A percentile compares a stretch with the other conserved stretches of the same genome.
These are phyloP conservation scores for Pisolithus microcarpus DNA, from an alignment of 768 basidiomycete genomes.

Conservation along the genomic window DNA sequence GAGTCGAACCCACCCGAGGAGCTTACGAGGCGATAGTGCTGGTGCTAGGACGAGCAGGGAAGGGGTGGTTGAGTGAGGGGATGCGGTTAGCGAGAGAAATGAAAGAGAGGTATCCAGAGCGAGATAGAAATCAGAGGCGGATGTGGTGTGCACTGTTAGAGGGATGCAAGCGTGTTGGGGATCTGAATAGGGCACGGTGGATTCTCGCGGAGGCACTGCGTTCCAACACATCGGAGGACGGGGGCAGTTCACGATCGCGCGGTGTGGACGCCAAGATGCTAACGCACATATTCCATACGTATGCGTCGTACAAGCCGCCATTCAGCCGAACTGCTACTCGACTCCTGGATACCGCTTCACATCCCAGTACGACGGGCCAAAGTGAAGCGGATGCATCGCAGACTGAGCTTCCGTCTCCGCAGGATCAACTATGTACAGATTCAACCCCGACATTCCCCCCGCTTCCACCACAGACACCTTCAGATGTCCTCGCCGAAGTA, in stretches of 20 bases:
- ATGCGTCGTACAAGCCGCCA: constrained; percentile 71
- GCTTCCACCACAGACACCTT: constrained; percentile 62
- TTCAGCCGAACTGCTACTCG: constrained; percentile 49
- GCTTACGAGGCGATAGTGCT: constrained; percentile 81
- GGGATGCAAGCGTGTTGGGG: constrained; percentile 81
- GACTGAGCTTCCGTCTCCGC: too few relatives aligned
- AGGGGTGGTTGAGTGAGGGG: constrained; percentile 67
- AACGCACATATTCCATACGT: constrained; percentile 81
- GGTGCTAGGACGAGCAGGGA: constrained; percentile 68
- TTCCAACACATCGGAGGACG: constrained; percentile 12
- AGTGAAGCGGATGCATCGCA: too few relatives aligned
- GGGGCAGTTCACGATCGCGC: constrained; percentile 25
- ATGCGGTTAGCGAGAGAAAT: constrained; percentile 83
- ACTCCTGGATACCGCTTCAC: constrained; percentile 24
- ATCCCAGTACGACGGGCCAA: not conserved
- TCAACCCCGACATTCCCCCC: constrained; percentile 31
- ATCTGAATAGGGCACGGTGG: constrained; percentile 79
- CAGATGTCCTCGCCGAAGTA: constrained; percentile 69
- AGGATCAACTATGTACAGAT: constrained; percentile 3
- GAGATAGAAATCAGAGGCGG: constrained; percentile 32
- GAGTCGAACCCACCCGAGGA: constrained; percentile 52
- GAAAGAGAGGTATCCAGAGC: constrained; percentile 57
- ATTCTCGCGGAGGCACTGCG: constrained; percentile 72
- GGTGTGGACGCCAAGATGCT: constrained; percentile 60
- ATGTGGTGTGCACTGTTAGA: constrained; percentile 85